Percentiles rank a stretch among this genome's conserved stretches.
phyloP scores from a whole-genome alignment of 495 filamentous ascomycete species.

The Penicillium steckii region DNA sequence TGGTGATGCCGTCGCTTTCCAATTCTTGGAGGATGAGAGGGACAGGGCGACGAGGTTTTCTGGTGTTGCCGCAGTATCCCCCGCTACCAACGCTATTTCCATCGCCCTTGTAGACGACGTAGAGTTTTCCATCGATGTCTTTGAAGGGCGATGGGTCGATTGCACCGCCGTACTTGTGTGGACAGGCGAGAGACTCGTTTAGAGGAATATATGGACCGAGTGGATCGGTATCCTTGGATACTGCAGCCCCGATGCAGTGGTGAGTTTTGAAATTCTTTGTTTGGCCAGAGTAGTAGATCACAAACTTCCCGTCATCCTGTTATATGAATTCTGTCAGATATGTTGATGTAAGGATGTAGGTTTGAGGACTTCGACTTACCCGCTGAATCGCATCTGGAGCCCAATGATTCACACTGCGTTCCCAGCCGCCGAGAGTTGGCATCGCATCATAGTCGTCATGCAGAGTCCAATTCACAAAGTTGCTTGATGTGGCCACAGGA shows the following conservation, averaged over 20 bases:
- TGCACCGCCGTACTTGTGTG: conserved; percentile 49
- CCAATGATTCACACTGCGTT: conserved; percentile 28
- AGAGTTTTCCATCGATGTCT: conserved; percentile 49
- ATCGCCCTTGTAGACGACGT: conserved; percentile 60
- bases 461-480: conserved; percentile 33
- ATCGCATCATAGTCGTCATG: conserved; percentile 28
- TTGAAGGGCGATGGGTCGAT: conserved; percentile 56
- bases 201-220: conserved; percentile 50
- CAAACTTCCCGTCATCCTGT: conserved; percentile 43
- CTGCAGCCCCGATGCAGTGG: conserved; percentile 56
- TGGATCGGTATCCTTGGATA: conserved; percentile 29
- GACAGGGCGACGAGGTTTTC: conserved; percentile 41
- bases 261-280: conserved; percentile 26
- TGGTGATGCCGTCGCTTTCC: conserved; percentile 49
- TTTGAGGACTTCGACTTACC: conserved; percentile 18
- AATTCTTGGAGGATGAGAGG: conserved; percentile 60
- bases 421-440: conserved; percentile 26
- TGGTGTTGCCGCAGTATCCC: conserved; percentile 53
- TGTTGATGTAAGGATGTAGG: neutral
- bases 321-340: neutral
- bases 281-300: conserved; percentile 57
- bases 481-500: conserved; percentile 30
- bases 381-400: conserved; percentile 37
- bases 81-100: conserved; percentile 57
- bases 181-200: conserved; percentile 46